Base-by-base conservation (phyloP, 2,329 filamentous ascomycete species). In the Colletotrichum euphorbiae region DNA sequence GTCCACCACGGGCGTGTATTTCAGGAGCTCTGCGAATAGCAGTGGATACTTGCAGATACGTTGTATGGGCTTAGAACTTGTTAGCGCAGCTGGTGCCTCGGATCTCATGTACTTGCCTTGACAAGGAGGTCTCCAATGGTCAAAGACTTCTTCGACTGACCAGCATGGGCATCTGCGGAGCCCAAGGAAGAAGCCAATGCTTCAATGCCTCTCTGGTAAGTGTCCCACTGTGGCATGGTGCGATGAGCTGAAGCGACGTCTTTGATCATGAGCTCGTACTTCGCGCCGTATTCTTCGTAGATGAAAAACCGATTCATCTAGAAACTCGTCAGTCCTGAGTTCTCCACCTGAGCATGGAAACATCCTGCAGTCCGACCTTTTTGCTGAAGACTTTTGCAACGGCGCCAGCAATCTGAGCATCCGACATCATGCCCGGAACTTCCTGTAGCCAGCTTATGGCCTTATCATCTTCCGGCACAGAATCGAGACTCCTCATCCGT, bases 201-300 rank as follows among this genome's bases (percentile, higher is more conserved):
- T 78, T 98, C 95, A 2, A 98, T 87, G 0, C 95, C 96, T 74
- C 89, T 91, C 74, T 97, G 94, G 75, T 94, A 95, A 5, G 88
- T 86, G 50, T 90, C 86, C 93, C 93, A 97, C 57, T 91, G 86
- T 24, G 89, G 89, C 72, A 93, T 86, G 6, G 86, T 87, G 67
- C 89, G 87, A 70, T 92, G 89, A 15, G 91, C 85, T 28, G 90
- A 85, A 38, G 90, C 88, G 40, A 97, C 82, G 71, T 97, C 93
- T 71, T 91, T 89, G 52, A 91, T 89, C 83, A 98, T 92, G 72
- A 93, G 85, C 72, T 97, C 93, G 78, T 96, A 97, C 75, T 95
- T 95, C 58, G 92, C 91, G 40, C 93, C 92, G 77, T 97, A 99
- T 73, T 97, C 93, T 80, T 97, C 92, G 76, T 99, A 99, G 56